Evolutionary conservation across 2,329 filamentous ascomycete species (phyloP).

Genomic region (Botrytis cinerea): DNA sequence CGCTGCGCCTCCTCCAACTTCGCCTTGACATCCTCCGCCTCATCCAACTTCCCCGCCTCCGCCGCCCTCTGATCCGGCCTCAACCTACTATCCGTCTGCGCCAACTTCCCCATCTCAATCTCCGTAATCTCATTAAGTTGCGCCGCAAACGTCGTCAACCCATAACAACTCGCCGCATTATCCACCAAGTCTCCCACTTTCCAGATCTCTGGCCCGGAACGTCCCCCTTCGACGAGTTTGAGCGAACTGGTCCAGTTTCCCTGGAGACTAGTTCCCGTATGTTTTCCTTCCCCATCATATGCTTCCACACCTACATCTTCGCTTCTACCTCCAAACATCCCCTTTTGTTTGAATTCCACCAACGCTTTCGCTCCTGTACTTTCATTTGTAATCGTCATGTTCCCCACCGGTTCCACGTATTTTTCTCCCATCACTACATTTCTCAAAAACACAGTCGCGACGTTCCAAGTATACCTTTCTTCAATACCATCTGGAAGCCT

Average conservation of each 20-base stretch:
- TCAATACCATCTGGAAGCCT: constrained; percentile 65
- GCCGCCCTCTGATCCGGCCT: constrained; percentile 85
- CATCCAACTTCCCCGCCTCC: constrained; percentile 79
- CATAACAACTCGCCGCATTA: constrained; percentile 78
- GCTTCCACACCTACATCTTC: constrained; percentile 84
- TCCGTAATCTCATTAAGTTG: constrained; percentile 83
- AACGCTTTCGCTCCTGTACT: constrained; percentile 78
- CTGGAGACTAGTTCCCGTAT: constrained; percentile 65
- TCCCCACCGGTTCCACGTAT: constrained; percentile 92
- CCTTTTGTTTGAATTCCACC: constrained; percentile 90
- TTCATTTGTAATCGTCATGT: constrained; percentile 84
- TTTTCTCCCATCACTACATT: constrained; percentile 99
- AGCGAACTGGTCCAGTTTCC: constrained; percentile 86
- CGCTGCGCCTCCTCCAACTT: constrained; percentile 85
- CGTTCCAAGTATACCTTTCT: constrained; percentile 85
- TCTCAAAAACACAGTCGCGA: constrained; percentile 85
- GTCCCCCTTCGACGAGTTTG: constrained; percentile 64
- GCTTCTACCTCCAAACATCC: constrained; percentile 93
- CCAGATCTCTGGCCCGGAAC: constrained; percentile 73
- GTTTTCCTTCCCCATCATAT: constrained; percentile 64
- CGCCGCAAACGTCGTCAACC: constrained; percentile 84
- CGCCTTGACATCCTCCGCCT: constrained; percentile 81
- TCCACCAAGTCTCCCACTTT: constrained; percentile 74
- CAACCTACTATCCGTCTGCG: constrained; percentile 79
- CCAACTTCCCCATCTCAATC: constrained; percentile 72